Evolutionary conservation across 495 filamentous ascomycete genomes (phyloP), one percentile per base, ranked within the genome.

Genomic region (Ramalina intermedia): DNA sequence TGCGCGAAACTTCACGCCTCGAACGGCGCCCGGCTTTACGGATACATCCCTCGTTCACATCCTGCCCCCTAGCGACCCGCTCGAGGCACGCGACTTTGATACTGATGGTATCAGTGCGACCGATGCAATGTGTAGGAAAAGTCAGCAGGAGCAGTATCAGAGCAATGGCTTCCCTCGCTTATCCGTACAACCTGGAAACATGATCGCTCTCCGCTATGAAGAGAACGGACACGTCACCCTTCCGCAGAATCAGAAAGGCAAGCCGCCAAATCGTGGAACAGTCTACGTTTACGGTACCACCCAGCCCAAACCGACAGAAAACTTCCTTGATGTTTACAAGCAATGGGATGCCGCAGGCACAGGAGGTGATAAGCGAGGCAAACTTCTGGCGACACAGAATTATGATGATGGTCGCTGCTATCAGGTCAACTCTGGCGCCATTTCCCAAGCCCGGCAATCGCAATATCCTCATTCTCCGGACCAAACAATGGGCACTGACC

Each of bases 181-280:
- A 12, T 61, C 78, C 49, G 85, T 81, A 20, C 67, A 71, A 18
- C 69, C 84, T 7, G 84, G 86, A 29, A 74, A 76, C 49, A 73
- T 73, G 37, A 70, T 93, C 45, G 83, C 88, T 18, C 63, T 94
- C 46, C 69, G 74, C 17, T 91, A 86, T 63, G 70, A 76, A 43
- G 89, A 96, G 55, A 96, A 96, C 58, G 89, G 89, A 14, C 89
- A 96, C 63, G 83, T 91, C 48, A 84, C 80, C 1, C 66, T 79
- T 0, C 77, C 81, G 6, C 58, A 70, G 24, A 72, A 72, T 41
- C 73, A 77, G 21, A 60, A 58, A 0, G 70, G 70, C 13, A 85
- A 87, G 60, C 85, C 84, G 0, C 43, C 69, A 49, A 81, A 82
- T 37, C 74, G 79, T 17, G 88, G 89, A 21, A 81, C 76, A 12